Evolutionary conservation across 108 stramenopile genomes (phyloP).

Genomic region (Nitzschia putrida): DNA sequence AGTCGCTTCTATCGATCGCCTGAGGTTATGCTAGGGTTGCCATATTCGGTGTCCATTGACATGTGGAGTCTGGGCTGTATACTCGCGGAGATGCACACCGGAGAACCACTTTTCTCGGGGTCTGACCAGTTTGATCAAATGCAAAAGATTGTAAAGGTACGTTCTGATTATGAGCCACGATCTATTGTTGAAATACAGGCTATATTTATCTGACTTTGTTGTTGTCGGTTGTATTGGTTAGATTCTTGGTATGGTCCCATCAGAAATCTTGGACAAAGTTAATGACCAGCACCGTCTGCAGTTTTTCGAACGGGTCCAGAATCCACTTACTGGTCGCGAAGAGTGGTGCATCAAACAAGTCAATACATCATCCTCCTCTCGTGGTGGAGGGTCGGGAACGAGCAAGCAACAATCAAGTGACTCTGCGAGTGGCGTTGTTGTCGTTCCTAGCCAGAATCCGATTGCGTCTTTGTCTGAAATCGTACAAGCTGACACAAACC

Average conservation of each 20-base stretch:
- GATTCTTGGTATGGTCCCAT: conserved; percentile 90
- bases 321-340: conserved; percentile 48
- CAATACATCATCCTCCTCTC: conserved; percentile 30
- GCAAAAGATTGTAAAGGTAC: conserved; percentile 91
- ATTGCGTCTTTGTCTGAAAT: conserved; percentile 74
- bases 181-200: conserved; percentile 4
- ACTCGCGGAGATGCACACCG: conserved; percentile 98
- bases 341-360: conserved; percentile 49
- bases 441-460: conserved; percentile 70
- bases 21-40: conserved; percentile 96
- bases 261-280: conserved; percentile 66
- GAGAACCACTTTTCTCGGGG: conserved; percentile 96
- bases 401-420: conserved; percentile 13
- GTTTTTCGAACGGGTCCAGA: conserved; percentile 66
- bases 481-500: conserved; percentile 62
- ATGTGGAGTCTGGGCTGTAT: conserved; percentile 99
- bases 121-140: conserved; percentile 96
- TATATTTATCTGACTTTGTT: background rate
- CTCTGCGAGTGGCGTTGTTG: conserved; percentile 4
- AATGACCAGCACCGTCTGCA: conserved; percentile 74
- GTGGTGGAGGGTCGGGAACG: conserved; percentile 19
- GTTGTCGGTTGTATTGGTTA: conserved; percentile 7
- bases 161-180: conserved; percentile 28
- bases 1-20: conserved; percentile 97
- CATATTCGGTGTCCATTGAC: conserved; percentile 95